Conservation (phyloP, 306 rosid species). For the Erythrophleum fordii region DNA sequence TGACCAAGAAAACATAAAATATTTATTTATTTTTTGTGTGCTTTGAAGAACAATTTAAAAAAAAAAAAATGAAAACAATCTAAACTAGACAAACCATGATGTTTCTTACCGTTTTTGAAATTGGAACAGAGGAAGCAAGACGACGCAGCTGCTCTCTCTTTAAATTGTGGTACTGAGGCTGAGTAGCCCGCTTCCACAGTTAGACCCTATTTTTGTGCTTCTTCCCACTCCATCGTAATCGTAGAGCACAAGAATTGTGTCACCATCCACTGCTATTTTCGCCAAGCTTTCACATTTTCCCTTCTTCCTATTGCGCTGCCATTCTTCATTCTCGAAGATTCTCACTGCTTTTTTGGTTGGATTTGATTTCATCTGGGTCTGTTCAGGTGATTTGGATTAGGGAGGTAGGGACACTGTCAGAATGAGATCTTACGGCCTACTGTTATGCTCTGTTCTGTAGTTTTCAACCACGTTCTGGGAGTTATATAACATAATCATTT, state of each 20-base stretch:
- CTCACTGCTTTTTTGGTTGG: not conserved
- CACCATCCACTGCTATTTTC: slow-evolving; percentile 3
- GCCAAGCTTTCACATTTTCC: too few species aligned
- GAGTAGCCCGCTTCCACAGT: slow-evolving; percentile 45
- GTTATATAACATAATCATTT: not conserved
- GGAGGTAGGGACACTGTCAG: not conserved
- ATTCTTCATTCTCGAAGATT: not conserved
- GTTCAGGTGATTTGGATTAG: not conserved
- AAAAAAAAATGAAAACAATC: too few species aligned
- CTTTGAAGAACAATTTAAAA: too few species aligned
- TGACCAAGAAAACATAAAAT: not conserved
- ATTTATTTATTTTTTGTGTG: too few species aligned
- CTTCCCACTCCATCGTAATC: slow-evolving; percentile 13
- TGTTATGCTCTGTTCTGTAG: not conserved
- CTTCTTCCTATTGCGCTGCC: not conserved
- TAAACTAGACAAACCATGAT: not conserved
- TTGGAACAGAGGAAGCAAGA: not conserved
- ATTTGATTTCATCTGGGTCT: not conserved
- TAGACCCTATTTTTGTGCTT: slow-evolving; percentile 45
- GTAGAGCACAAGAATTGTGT: not conserved
- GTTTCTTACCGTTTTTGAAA: not conserved
- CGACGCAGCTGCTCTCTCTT: not conserved
- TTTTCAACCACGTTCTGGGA: too few species aligned
- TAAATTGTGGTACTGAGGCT: slow-evolving; percentile 22
- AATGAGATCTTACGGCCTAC: not conserved